These are phyloP conservation scores for Farysia itapuensis DNA, from an alignment of 1,284 basidiomycete species.

Conservation along the genomic window DNA sequence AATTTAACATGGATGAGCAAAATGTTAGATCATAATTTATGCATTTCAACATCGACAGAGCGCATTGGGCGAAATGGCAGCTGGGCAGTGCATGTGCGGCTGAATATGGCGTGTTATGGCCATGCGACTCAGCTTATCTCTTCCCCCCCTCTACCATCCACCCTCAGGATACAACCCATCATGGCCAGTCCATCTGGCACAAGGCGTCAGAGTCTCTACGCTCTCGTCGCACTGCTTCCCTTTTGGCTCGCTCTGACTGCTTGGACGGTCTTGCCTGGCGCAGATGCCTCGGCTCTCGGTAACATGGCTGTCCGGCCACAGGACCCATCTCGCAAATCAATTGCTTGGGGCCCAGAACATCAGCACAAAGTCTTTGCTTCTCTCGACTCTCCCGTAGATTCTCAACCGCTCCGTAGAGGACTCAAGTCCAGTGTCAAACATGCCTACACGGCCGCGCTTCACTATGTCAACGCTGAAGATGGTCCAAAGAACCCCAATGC, in stretches of 20 bases:
- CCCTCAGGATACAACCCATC: too few species aligned
- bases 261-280: slow-evolving; percentile 4
- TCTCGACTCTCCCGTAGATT: slow-evolving; percentile 10
- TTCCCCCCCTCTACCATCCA: too few species aligned
- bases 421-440: slow-evolving; percentile 17
- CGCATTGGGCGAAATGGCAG: too few species aligned
- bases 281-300: slow-evolving; percentile 11
- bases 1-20: too few species aligned
- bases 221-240: slow-evolving; percentile 34
- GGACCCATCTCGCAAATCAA: slow-evolving; percentile 41
- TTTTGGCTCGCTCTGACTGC: slow-evolving; percentile 34
- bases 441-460: slow-evolving; percentile 30
- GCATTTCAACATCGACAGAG: too few species aligned
- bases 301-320: slow-evolving; percentile 9
- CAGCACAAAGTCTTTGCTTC: slow-evolving; percentile 34
- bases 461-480: slow-evolving; percentile 29
- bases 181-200: slow-evolving; percentile 16
- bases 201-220: slow-evolving; percentile 29
- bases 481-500: slow-evolving; percentile 29
- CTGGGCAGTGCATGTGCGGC: too few species aligned
- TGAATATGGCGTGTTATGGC: too few species aligned
- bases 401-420: slow-evolving; percentile 5
- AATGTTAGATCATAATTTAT: too few species aligned
- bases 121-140: too few species aligned
- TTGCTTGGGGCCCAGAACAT: slow-evolving; percentile 43